These are phyloP conservation scores for Magnusiomyces starmeri DNA, from an alignment of 1,139 yeast species.

Conservation along the genomic window DNA sequence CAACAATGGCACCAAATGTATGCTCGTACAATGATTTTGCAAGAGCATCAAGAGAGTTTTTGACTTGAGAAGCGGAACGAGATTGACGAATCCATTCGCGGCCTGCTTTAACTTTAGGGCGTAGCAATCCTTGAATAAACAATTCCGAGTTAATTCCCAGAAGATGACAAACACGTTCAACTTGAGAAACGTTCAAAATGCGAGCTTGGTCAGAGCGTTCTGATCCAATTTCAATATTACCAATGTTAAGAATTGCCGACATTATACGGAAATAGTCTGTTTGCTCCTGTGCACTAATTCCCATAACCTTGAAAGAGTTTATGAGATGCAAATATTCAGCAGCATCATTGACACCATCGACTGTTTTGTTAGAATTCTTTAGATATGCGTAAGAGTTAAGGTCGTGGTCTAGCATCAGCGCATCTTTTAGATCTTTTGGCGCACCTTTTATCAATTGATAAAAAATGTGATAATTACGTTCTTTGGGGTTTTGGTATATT, in stretches of 20 bases:
- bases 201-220: constrained; percentile 71
- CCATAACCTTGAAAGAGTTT: constrained; percentile 67
- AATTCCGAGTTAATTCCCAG: constrained; percentile 56
- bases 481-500: constrained; percentile 64
- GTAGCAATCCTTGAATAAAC: constrained; percentile 53
- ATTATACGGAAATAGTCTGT: constrained; percentile 56
- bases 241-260: constrained; percentile 76
- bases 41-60: constrained; percentile 75
- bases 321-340: constrained; percentile 55
- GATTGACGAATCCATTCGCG: constrained; percentile 78
- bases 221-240: constrained; percentile 70
- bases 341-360: constrained; percentile 69
- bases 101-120: constrained; percentile 89
- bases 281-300: constrained; percentile 52
- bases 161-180: constrained; percentile 49
- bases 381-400: constrained; percentile 50
- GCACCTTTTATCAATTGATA: constrained; percentile 79
- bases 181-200: constrained; percentile 48
- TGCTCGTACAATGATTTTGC: constrained; percentile 84
- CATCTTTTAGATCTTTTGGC: constrained; percentile 41
- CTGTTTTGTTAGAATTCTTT: constrained; percentile 45
- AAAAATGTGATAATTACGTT: constrained; percentile 88
- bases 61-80: constrained; percentile 72
- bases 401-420: constrained; percentile 44
- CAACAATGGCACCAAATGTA: constrained; percentile 70